These are phyloP conservation scores for Gossypium longicalyx DNA, from an alignment of 345 rosid genomes.

Conservation along the genomic window DNA sequence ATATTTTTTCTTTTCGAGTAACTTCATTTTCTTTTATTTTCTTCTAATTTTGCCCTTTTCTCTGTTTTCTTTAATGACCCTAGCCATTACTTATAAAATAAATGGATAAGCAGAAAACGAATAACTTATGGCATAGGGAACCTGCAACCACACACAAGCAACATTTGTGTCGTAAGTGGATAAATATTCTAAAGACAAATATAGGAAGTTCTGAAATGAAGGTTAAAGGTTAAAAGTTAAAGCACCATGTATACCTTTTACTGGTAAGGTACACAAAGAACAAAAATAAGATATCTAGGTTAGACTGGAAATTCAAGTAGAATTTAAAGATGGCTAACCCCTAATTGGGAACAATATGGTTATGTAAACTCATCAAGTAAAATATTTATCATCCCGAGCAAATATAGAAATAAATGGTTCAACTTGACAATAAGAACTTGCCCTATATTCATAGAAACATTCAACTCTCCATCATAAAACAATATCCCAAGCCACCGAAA, in stretches of 20 bases:
- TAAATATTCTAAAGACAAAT: background rate
- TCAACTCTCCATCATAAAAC: background rate
- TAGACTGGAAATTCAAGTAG: background rate
- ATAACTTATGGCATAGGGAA: constrained; percentile 43
- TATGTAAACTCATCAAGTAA: background rate
- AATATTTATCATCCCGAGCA: background rate
- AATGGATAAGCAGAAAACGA: constrained; percentile 52
- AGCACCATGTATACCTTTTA: background rate
- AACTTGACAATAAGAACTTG: background rate
- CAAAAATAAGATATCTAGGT: background rate
- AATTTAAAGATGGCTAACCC: background rate
- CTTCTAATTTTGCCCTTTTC: too few species aligned
- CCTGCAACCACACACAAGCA: constrained; percentile 40
- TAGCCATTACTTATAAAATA: too few species aligned
- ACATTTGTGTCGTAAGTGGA: background rate
- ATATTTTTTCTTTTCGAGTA: too few species aligned
- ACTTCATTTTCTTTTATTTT: too few species aligned
- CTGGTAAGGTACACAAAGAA: background rate
- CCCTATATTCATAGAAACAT: background rate
- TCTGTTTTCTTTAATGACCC: too few species aligned
- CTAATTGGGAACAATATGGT: background rate
- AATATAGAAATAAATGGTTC: background rate
- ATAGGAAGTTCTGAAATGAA: background rate
- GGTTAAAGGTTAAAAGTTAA: background rate
- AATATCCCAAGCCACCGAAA: background rate